Conservation (phyloP, 1,284 basidiomycete species). For the Fistulina hepatica region DNA sequence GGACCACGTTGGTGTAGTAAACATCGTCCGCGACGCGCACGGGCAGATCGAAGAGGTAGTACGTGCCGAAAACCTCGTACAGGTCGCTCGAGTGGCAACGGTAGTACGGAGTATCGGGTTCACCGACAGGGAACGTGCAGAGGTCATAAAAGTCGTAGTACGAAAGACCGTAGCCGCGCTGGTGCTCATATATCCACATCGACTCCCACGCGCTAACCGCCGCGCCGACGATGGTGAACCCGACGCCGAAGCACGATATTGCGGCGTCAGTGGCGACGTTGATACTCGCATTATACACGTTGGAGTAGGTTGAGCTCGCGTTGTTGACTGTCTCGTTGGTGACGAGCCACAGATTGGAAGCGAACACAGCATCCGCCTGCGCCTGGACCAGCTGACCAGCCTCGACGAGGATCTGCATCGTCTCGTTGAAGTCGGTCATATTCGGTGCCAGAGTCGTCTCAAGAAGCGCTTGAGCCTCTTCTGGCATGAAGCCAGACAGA, state of each 20-base stretch:
- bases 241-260: slow-evolving; percentile 12
- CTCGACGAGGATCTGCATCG: slow-evolving; percentile 6
- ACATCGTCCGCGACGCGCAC: slow-evolving; percentile 24
- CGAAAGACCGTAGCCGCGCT: slow-evolving; percentile 12
- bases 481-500: slow-evolving; percentile 16
- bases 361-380: slow-evolving; percentile 8
- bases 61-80: slow-evolving; percentile 17
- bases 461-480: slow-evolving; percentile 17
- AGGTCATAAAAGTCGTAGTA: slow-evolving; percentile 11
- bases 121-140: slow-evolving; percentile 12
- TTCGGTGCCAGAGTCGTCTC: slow-evolving; percentile 11
- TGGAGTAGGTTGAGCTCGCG: too few relatives aligned
- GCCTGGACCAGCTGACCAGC: too few relatives aligned
- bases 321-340: too few relatives aligned
- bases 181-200: slow-evolving; percentile 13
- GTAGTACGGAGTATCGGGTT: slow-evolving; percentile 8
- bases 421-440: slow-evolving; percentile 12
- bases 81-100: slow-evolving; percentile 27
- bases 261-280: slow-evolving; percentile 6
- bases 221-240: slow-evolving; percentile 10
- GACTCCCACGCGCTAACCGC: slow-evolving; percentile 10
- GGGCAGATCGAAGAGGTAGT: slow-evolving; percentile 12
- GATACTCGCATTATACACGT: slow-evolving; percentile 14
- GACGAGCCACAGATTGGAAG: slow-evolving; percentile 14
- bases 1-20: slow-evolving; percentile 19